Percentiles rank a stretch among this genome's conserved stretches.
phyloP scores from a whole-genome alignment of 2,329 filamentous ascomycete genomes.

The Neopestalotiopsis sp. region DNA sequence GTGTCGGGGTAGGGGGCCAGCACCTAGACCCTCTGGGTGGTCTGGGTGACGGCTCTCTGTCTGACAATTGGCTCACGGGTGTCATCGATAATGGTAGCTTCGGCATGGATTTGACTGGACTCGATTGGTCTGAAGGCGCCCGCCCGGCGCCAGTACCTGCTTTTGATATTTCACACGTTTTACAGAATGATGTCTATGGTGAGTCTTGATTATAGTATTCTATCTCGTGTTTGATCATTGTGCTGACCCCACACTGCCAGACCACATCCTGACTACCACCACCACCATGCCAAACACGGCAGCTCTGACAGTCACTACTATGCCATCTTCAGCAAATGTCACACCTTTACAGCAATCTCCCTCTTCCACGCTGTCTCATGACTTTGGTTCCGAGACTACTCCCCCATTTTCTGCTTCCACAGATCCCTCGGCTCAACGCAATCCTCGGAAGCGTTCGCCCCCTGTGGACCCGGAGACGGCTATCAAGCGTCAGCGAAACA shows the following conservation, averaged over 20 bases:
- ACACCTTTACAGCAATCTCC: conserved; percentile 12
- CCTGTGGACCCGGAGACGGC: conserved; percentile 36
- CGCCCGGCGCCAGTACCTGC: conserved; percentile 13
- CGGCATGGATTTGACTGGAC: conserved; percentile 30
- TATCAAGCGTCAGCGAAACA: conserved; percentile 70
- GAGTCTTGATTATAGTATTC: not conserved
- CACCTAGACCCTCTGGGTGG: not conserved
- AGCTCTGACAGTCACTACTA: not conserved
- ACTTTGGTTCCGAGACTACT: conserved; percentile 10
- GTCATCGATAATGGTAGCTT: conserved; percentile 27
- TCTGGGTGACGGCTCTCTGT: not conserved
- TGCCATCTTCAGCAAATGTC: conserved; percentile 8
- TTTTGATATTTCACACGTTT: conserved; percentile 21
- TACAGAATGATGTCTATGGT: conserved; percentile 21
- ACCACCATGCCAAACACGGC: not conserved
- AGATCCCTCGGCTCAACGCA: conserved; percentile 16
- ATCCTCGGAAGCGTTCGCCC: conserved; percentile 29
- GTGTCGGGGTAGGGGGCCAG: conserved; percentile 12
- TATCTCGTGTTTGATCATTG: not conserved
- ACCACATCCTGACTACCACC: conserved; percentile 26
- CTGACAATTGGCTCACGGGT: conserved; percentile 26
- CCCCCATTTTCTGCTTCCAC: conserved; percentile 23
- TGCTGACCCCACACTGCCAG: conserved; percentile 18
- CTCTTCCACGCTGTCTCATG: conserved; percentile 17
- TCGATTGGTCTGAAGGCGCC: conserved; percentile 14